Percentiles rank a stretch among this genome's conserved stretches.
Evolutionary conservation across 2,329 filamentous ascomycete genomes (phyloP).

Genomic region (Aspergillus fijiensis): DNA sequence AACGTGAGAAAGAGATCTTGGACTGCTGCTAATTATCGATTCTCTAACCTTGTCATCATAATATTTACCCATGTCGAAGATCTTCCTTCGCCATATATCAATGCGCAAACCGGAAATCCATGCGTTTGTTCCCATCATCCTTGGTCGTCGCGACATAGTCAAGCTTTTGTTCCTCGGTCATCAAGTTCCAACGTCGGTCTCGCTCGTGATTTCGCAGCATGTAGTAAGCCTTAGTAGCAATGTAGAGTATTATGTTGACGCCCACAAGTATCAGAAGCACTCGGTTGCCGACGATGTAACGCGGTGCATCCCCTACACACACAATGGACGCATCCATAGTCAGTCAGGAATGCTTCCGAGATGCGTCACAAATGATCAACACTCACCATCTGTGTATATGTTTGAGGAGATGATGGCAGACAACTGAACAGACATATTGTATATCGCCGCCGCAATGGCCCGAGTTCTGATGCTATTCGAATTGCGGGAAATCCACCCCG

Average conservation of each 20-base stretch:
- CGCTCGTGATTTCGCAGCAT: conserved; percentile 28
- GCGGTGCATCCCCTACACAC: conserved; percentile 52
- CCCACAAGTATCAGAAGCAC: conserved; percentile 51
- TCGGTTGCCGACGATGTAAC: conserved; percentile 55
- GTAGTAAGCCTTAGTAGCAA: conserved; percentile 40
- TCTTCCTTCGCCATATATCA: conserved; percentile 8
- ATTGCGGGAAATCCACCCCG: conserved; percentile 41
- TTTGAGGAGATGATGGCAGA: conserved; percentile 37
- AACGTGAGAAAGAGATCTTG: too few relatives aligned
- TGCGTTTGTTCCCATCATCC: conserved; percentile 35
- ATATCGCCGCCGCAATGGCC: conserved; percentile 38
- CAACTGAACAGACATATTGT: conserved; percentile 43
- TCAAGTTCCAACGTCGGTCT: conserved; percentile 32
- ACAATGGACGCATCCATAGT: conserved; percentile 36
- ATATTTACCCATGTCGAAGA: neutral
- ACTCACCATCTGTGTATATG: conserved; percentile 35
- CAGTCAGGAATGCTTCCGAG: neutral
- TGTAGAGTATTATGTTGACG: conserved; percentile 42
- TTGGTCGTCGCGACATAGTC: conserved; percentile 33
- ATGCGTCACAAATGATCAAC: neutral
- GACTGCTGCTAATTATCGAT: too few relatives aligned
- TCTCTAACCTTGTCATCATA: too few relatives aligned
- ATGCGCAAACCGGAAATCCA: conserved; percentile 40
- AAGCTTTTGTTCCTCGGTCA: conserved; percentile 29
- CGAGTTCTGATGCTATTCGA: conserved; percentile 41